Evolutionary conservation across 2,329 filamentous ascomycete species (phyloP), one percentile per base, ranked within the genome.

Genomic region (Colletotrichum caudatum): DNA sequence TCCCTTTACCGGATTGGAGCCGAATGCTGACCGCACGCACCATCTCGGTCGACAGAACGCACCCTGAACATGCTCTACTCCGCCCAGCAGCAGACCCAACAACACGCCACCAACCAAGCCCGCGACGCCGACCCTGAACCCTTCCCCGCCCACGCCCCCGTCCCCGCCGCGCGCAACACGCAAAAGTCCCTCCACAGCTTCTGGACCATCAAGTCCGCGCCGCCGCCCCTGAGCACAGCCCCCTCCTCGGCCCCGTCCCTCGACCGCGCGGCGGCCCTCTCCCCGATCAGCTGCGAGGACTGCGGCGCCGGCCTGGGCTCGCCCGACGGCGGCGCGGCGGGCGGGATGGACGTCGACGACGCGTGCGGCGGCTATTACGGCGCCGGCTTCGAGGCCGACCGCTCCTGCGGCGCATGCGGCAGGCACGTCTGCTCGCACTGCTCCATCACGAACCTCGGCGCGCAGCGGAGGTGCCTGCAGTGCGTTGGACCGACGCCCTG

Each of bases 141-240:
- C 64, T 62, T 62, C 51, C 50, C 75, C 29, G 60, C 59, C n/a
- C 33, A 14, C 39, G 39, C 62, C 50, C 33, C 39, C 14, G 14
- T 29, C 29, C 26, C 70, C 68, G 23, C 63, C 48, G 33, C 33
- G 5, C 26, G 57, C 58, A 50, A 50, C 60, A 77, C 66, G 29
- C 89, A 91, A 77, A 81, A 83, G 5, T 89, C 86, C 0, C 81
- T 91, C 0, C 88, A 91, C 78, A 86, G 82, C 51, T 91, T 91
- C 80, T 92, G 88, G 88, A 84, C 84, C n/a, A 82, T 91, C 18
- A 84, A 82, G 1, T 81, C 82, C 0, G 78, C 81, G 0, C 78
- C 35, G 35, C 35, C 35, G 35, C 35, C 80, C 0, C 77, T 84
- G 6, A 73, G 75, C 16, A 61, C 78, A 0, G 76, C 77, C 5